Evolutionary conservation across 1,284 basidiomycete genomes (phyloP).

Genomic region (Lignosus rhinocerotis): DNA sequence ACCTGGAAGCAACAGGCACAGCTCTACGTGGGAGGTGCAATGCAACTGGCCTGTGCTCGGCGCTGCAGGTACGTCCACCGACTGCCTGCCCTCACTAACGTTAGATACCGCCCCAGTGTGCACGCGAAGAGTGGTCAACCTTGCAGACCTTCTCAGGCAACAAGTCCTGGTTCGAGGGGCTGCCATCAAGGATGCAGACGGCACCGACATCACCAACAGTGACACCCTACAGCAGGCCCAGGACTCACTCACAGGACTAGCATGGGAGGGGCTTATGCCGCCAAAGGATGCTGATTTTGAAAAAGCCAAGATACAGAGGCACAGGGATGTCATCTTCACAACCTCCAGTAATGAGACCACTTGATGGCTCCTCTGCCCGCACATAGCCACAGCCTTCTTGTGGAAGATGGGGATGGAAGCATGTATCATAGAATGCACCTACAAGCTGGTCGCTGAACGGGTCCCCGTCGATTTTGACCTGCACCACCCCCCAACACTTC

Average conservation of each 20-base stretch:
- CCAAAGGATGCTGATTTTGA: background rate
- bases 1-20: too few relatives aligned
- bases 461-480: slow-evolving; percentile 6
- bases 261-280: background rate
- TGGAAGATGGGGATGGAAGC: slow-evolving; percentile 3
- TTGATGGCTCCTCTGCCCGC: background rate
- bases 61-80: background rate
- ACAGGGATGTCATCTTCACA: slow-evolving; percentile 1
- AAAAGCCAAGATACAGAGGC: background rate
- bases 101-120: slow-evolving; percentile 1
- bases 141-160: background rate
- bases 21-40: too few relatives aligned
- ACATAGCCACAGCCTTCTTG: slow-evolving; percentile 3
- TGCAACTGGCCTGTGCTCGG: background rate
- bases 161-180: background rate
- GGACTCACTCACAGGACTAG: background rate
- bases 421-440: background rate
- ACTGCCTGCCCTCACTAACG: background rate
- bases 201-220: background rate
- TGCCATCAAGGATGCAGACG: background rate
- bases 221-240: background rate
- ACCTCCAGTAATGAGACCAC: background rate
- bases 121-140: background rate
- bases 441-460: slow-evolving; percentile 6
- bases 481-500: background rate